Base-by-base conservation (phyloP, 2,329 filamentous ascomycete species). In the Trematosphaeria pertusa region DNA sequence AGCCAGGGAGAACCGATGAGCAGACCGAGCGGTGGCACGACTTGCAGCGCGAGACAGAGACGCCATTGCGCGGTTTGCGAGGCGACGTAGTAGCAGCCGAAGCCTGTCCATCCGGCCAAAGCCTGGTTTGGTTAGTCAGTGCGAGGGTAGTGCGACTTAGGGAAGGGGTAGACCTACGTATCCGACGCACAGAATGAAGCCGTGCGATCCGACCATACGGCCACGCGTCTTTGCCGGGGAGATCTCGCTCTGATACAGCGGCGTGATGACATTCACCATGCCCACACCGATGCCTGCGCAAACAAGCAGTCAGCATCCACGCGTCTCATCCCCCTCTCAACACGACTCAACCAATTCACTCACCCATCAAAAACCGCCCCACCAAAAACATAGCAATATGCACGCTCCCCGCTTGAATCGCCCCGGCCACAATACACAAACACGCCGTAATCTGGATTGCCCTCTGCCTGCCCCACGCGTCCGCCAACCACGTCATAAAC, bases 281-380 rank as follows among this genome's bases (percentile, higher is more conserved):
- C 78, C 77, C 9, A 81, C 78, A 32, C 78, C 77, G 5, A 81
- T 65, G 4, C 78, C 78, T 30, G 80, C 18, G 12, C n/a, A n/a
- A n/a, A n/a, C n/a, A n/a, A n/a, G n/a, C n/a, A n/a, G n/a, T n/a
- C n/a, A n/a, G n/a, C n/a, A n/a, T n/a, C n/a, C n/a, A n/a, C n/a
- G n/a, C n/a, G n/a, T n/a, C n/a, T n/a, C n/a, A n/a, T n/a, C n/a
- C n/a, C n/a, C n/a, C n/a, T n/a, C n/a, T n/a, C n/a, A n/a, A n/a
- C n/a, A n/a, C n/a, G n/a, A n/a, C n/a, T n/a, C n/a, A n/a, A n/a
- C n/a, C n/a, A n/a, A n/a, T n/a, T n/a, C n/a, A n/a, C n/a, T n/a
- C n/a, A n/a, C n/a, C 40, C 20, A 26, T 36, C 7, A 43, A 17
- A 31, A 43, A 43, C 14, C 40, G 35, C 9, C 40, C 40, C 30